Evolutionary conservation across 148 eudicot species (phyloP).

Genomic region (Diospyros kaki): DNA sequence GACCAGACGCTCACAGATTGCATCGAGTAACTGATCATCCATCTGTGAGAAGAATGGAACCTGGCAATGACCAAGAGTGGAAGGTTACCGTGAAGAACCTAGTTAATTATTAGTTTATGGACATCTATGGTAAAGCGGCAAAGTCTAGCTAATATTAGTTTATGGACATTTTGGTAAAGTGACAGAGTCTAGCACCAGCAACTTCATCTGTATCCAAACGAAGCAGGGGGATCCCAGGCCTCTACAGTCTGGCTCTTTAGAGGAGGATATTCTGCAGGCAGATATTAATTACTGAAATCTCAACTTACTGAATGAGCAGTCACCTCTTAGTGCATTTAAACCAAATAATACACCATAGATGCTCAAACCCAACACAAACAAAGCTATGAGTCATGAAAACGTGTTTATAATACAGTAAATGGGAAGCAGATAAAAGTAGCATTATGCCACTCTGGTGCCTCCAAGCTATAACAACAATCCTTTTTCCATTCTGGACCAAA

Average conservation of each 20-base stretch:
- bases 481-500: not conserved
- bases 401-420: not conserved
- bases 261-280: not conserved
- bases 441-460: not conserved
- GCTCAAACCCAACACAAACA: no score
- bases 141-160: not conserved
- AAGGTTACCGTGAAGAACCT: not conserved
- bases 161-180: no score
- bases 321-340: not conserved
- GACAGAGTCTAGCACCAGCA: no score
- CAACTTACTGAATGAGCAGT: not conserved
- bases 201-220: no score
- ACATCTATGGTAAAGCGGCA: not conserved
- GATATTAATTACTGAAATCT: not conserved
- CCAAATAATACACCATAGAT: not conserved
- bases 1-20: slow-evolving; percentile 76
- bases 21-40: slow-evolving; percentile 89
- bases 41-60: slow-evolving; percentile 88
- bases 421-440: not conserved
- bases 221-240: not conserved
- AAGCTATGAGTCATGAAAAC: no score
- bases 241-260: not conserved
- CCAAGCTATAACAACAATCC: not conserved
- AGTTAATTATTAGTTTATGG: not conserved
- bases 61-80: slow-evolving; percentile 22